Percentiles rank a stretch among this genome's conserved stretches.
phyloP scores from a whole-genome alignment of 1,284 basidiomycete species.

The Rhizoctonia solani region DNA sequence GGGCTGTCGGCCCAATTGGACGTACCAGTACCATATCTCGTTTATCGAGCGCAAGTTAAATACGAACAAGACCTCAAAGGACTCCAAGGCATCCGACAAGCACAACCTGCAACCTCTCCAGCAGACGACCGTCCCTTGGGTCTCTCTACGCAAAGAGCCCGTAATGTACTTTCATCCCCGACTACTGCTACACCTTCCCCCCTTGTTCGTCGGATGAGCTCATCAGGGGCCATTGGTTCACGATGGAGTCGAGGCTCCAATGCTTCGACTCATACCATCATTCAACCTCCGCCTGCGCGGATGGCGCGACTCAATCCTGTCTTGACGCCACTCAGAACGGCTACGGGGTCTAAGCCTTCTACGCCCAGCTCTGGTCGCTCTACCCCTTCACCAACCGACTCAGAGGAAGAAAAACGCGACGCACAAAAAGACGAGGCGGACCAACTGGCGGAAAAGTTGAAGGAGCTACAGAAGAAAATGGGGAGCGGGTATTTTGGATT shows the following conservation, averaged over 20 bases:
- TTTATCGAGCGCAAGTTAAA: conserved; percentile 75
- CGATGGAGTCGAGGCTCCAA: conserved; percentile 21
- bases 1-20: conserved; percentile 73
- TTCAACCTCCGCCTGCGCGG: conserved; percentile 54
- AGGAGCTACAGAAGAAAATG: conserved; percentile 67
- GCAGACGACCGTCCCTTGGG: neutral
- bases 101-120: conserved; percentile 36
- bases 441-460: conserved; percentile 61
- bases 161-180: neutral
- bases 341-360: conserved; percentile 50
- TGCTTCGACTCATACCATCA: conserved; percentile 54
- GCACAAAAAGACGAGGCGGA: conserved; percentile 68
- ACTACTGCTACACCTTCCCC: conserved; percentile 30
- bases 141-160: neutral
- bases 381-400: conserved; percentile 30
- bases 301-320: conserved; percentile 43
- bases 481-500: conserved; percentile 72
- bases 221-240: conserved; percentile 2
- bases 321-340: conserved; percentile 57
- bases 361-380: conserved; percentile 52
- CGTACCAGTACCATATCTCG: conserved; percentile 77
- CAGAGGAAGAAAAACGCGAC: conserved; percentile 59
- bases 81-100: conserved; percentile 66
- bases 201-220: conserved; percentile 16
- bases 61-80: conserved; percentile 81